phyloP scores from a whole-genome alignment of 371 early-diverging fungal genomes.

The Lichtheimia ornata region DNA sequence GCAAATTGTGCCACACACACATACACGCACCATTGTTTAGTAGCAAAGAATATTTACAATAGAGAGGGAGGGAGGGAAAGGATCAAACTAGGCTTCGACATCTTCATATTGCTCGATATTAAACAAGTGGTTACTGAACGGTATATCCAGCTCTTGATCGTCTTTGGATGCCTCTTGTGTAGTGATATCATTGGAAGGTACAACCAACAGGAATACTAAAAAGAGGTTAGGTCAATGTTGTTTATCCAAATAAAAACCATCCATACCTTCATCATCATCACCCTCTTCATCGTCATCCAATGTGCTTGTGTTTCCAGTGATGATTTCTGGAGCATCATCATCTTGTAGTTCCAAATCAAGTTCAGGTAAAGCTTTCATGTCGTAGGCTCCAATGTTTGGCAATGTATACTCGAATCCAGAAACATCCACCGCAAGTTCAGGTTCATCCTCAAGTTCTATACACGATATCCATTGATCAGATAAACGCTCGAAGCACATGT shows the following conservation, averaged over 20 bases:
- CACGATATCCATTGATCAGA: no score
- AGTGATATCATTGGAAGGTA: not conserved
- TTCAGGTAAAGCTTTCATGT: not conserved
- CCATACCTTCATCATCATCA: not conserved
- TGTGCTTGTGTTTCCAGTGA: not conserved
- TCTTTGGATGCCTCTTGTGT: not conserved
- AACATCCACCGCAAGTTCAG: not conserved
- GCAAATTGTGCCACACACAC: no score
- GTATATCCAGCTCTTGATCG: not conserved
- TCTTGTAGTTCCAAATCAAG: not conserved
- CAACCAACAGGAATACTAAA: not conserved
- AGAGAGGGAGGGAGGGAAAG: no score
- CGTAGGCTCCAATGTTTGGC: conserved; percentile 2
- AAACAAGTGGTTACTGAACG: not conserved
- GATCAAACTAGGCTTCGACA: no score
- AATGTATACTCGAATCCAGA: not conserved
- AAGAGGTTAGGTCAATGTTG: not conserved
- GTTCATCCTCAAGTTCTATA: not conserved
- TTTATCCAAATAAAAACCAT: no score
- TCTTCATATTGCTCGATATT: not conserved
- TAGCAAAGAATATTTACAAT: no score
- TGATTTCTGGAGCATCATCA: not conserved
- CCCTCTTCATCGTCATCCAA: not conserved
- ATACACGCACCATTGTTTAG: no score
- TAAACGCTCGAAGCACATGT: no score